Percentiles rank a stretch among this genome's conserved stretches.
Conservation (phyloP, 2,329 filamentous ascomycete genomes). For the Verticillium albo-atrum region DNA sequence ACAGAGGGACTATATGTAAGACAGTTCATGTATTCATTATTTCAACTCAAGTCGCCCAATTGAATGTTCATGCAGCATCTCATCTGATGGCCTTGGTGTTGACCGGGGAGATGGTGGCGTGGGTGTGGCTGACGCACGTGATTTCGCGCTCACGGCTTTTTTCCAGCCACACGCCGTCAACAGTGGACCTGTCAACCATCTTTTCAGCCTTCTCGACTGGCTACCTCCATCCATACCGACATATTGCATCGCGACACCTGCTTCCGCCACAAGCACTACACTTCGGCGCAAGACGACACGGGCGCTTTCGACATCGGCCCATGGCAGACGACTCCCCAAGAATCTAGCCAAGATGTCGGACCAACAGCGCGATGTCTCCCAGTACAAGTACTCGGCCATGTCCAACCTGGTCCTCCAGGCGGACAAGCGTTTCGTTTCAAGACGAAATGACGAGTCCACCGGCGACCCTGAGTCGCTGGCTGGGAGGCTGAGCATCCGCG, state of each 20-base stretch:
- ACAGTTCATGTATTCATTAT: background rate
- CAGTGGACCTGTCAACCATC: background rate
- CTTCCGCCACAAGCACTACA: background rate
- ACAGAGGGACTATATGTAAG: background rate
- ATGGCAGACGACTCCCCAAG: background rate
- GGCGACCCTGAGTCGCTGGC: conserved; percentile 97
- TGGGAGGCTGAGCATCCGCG: conserved; percentile 84
- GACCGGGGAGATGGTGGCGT: background rate
- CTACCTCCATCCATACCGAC: background rate
- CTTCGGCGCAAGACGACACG: background rate
- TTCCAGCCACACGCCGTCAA: background rate
- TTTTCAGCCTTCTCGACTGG: conserved; percentile 1
- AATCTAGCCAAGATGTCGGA: conserved; percentile 60
- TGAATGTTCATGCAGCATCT: background rate
- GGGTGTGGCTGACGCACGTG: conserved; percentile 1
- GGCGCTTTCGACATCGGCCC: background rate
- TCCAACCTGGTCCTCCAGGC: conserved; percentile 99
- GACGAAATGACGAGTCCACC: conserved; percentile 89
- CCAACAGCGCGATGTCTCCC: conserved; percentile 77
- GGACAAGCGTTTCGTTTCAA: conserved; percentile 90
- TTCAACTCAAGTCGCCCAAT: background rate
- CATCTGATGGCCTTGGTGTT: background rate
- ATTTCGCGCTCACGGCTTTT: background rate
- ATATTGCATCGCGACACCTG: background rate
- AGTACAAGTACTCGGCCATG: conserved; percentile 99